These are phyloP conservation scores for Pythium chondricola DNA, from an alignment of 352 stramenopile genomes.

Conservation along the genomic window DNA sequence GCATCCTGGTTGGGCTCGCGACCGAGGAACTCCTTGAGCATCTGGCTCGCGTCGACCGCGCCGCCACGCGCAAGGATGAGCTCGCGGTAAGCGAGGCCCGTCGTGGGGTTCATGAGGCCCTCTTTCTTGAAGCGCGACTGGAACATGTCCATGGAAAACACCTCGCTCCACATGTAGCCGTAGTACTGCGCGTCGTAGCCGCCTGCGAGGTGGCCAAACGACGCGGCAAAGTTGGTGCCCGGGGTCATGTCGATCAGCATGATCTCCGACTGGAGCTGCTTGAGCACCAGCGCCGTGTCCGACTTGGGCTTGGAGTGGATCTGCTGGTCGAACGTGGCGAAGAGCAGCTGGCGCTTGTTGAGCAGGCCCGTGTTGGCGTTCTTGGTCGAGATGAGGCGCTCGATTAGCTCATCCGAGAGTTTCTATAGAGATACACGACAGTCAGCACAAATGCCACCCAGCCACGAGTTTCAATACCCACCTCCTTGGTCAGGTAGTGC, in stretches of 20 bases:
- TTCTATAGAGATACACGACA: slow-evolving; percentile 28
- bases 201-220: slow-evolving; percentile 77
- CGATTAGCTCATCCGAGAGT: slow-evolving; percentile 76
- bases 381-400: slow-evolving; percentile 81
- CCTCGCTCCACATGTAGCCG: slow-evolving; percentile 89
- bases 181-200: slow-evolving; percentile 82
- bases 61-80: slow-evolving; percentile 81
- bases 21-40: slow-evolving; percentile 78
- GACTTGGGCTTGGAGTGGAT: slow-evolving; percentile 80
- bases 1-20: slow-evolving; percentile 70
- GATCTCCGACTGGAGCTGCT: slow-evolving; percentile 81
- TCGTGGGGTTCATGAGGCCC: slow-evolving; percentile 74
- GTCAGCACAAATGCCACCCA: not conserved
- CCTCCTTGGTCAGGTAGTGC: slow-evolving; percentile 71
- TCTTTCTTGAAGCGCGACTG: slow-evolving; percentile 82
- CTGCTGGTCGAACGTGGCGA: slow-evolving; percentile 81
- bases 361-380: slow-evolving; percentile 77
- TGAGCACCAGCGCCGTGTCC: slow-evolving; percentile 72
- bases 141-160: slow-evolving; percentile 90
- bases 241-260: slow-evolving; percentile 85
- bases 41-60: slow-evolving; percentile 67
- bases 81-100: slow-evolving; percentile 79
- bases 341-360: slow-evolving; percentile 81
- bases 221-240: slow-evolving; percentile 77
- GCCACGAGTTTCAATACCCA: slow-evolving; percentile 8